Evolutionary conservation across 306 rosid genomes (phyloP).

Genomic region (Gastrolobium villosum): DNA sequence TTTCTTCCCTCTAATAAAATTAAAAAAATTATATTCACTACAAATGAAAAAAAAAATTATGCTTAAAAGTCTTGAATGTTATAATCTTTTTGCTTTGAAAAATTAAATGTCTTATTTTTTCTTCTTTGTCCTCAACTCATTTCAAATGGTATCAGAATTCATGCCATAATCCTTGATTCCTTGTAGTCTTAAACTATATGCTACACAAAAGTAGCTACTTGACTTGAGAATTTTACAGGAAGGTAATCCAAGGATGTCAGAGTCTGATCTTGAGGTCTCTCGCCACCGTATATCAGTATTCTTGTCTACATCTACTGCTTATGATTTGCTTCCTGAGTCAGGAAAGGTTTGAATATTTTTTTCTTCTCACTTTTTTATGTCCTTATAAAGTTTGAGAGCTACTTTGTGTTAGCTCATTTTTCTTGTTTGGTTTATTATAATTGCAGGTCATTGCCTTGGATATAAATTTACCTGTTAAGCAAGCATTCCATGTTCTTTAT

Average conservation of each 20-base stretch:
- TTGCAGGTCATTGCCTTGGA: constrained; percentile 81
- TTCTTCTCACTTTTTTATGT: constrained; percentile 43
- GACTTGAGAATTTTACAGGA: constrained; percentile 60
- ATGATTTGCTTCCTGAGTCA: constrained; percentile 90
- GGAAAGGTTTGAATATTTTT: constrained; percentile 83
- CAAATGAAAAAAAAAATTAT: constrained; percentile 4
- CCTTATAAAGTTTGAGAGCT: constrained; percentile 26
- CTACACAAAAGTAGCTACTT: constrained; percentile 44
- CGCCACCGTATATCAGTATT: constrained; percentile 74
- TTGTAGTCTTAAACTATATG: constrained; percentile 46
- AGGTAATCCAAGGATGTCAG: constrained; percentile 61
- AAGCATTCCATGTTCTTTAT: constrained; percentile 83
- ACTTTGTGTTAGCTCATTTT: constrained; percentile 41
- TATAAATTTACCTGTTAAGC: constrained; percentile 79
- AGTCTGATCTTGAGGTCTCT: constrained; percentile 71
- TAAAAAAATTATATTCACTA: not conserved
- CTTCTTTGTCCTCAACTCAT: constrained; percentile 17
- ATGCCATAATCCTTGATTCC: constrained; percentile 27
- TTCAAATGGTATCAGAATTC: constrained; percentile 10
- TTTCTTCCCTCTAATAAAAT: constrained; percentile 17
- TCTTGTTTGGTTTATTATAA: constrained; percentile 43
- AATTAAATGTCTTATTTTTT: constrained; percentile 6
- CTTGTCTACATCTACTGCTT: constrained; percentile 73
- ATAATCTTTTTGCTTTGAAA: constrained; percentile 17
- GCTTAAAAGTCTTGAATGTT: not conserved